phyloP scores from a whole-genome alignment of 2,329 filamentous ascomycete species.

The Phoma sp. region DNA sequence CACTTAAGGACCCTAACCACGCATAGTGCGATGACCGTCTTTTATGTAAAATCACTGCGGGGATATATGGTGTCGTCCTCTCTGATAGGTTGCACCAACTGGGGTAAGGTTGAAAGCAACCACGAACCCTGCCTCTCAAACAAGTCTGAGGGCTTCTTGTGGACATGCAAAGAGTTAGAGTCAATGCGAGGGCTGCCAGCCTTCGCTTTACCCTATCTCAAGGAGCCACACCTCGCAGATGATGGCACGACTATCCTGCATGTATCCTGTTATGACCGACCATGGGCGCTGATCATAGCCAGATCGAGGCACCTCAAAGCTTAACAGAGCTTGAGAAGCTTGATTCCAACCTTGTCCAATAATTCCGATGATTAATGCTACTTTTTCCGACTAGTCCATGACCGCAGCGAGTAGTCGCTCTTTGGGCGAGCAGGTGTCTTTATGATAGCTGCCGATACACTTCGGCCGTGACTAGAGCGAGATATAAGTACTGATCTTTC shows the following conservation, averaged over 20 bases:
- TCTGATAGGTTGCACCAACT: too few relatives aligned
- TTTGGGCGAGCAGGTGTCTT: conserved; percentile 1
- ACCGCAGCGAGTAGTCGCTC: neutral
- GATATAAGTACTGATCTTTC: neutral
- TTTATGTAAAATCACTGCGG: too few relatives aligned
- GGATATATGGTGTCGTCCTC: neutral
- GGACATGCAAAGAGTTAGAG: neutral
- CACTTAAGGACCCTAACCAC: too few relatives aligned
- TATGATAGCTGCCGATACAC: neutral
- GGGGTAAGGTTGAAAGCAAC: too few relatives aligned
- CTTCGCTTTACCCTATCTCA: neutral
- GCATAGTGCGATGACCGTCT: too few relatives aligned
- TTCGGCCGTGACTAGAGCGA: neutral
- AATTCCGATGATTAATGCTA: conserved; percentile 7
- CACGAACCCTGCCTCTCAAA: too few relatives aligned
- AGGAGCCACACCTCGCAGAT: neutral
- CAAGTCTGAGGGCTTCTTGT: too few relatives aligned
- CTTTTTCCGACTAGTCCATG: neutral
- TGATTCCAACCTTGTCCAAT: conserved; percentile 11
- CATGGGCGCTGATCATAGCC: neutral
- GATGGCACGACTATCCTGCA: neutral
- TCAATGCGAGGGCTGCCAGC: too few relatives aligned
- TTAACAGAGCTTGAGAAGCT: conserved; percentile 17
- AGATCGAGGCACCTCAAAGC: neutral
- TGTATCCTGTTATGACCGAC: neutral